Conservation (phyloP, 345 rosid genomes). For the Acer campestre region DNA sequence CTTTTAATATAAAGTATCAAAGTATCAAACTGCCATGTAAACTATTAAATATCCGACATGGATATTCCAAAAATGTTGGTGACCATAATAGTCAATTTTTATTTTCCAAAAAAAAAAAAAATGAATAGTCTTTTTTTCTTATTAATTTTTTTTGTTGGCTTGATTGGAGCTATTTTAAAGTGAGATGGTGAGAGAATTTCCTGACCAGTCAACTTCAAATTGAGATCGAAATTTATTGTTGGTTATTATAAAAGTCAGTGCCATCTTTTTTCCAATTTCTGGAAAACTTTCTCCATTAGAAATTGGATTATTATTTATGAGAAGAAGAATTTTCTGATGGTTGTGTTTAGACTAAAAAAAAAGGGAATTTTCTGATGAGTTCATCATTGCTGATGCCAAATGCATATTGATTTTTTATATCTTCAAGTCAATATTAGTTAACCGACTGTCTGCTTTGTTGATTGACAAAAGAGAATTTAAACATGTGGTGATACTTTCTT, state of each 20-base stretch:
- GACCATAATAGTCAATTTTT: no score
- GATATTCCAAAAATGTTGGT: no score
- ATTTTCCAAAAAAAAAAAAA: no score
- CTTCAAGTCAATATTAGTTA: constrained; percentile 36
- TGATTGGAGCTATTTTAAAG: background rate
- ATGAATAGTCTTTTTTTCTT: no score
- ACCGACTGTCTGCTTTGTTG: constrained; percentile 22
- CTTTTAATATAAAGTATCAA: no score
- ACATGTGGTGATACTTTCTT: constrained; percentile 15
- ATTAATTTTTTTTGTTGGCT: background rate
- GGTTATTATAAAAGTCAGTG: background rate
- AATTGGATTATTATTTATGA: constrained; percentile 10
- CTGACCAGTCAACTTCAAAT: background rate
- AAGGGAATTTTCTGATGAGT: constrained; percentile 11
- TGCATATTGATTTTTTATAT: constrained; percentile 16
- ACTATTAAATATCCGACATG: no score
- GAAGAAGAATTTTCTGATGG: background rate
- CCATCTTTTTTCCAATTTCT: constrained; percentile 1
- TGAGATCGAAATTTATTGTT: background rate
- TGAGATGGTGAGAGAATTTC: background rate
- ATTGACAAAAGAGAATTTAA: constrained; percentile 13
- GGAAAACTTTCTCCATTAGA: background rate
- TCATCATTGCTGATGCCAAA: constrained; percentile 17
- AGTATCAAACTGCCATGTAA: no score
- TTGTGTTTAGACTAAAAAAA: no score